Conservation (phyloP, 306 rosid genomes). For the Cyamopsis tetragonoloba region DNA sequence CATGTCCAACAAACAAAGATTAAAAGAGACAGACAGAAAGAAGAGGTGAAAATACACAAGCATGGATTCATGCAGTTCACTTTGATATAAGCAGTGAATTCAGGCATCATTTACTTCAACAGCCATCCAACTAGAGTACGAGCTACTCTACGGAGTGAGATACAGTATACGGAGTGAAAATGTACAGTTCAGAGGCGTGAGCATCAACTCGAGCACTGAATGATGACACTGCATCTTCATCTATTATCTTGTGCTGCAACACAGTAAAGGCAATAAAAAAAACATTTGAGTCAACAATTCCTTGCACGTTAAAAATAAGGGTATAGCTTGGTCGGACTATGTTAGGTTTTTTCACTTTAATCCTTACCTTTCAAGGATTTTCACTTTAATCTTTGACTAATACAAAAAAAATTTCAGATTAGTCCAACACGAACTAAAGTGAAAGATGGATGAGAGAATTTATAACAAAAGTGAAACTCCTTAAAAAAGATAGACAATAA, state of each 20-base stretch:
- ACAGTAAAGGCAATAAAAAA: conserved; percentile 14
- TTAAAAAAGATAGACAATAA: too few species aligned
- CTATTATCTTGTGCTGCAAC: conserved; percentile 65
- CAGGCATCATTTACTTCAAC: background rate
- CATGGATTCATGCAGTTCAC: background rate
- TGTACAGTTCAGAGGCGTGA: conserved; percentile 56
- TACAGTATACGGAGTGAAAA: conserved; percentile 47
- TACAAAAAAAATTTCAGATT: too few species aligned
- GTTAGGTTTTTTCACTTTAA: too few species aligned
- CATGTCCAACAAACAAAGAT: background rate
- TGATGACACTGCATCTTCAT: conserved; percentile 50
- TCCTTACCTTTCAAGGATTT: too few species aligned
- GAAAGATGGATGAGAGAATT: too few species aligned
- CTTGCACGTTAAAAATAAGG: background rate
- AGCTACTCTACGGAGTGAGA: conserved; percentile 33
- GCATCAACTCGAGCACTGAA: conserved; percentile 58
- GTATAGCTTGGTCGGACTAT: too few species aligned
- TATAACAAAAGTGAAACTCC: too few species aligned
- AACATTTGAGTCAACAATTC: conserved; percentile 6
- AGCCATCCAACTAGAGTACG: conserved; percentile 9
- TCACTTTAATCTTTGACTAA: too few species aligned
- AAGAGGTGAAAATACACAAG: background rate
- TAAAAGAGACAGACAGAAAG: too few species aligned
- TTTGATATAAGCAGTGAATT: background rate
- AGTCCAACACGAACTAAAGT: too few species aligned